A percentile compares a stretch with the other conserved stretches of the same genome.
These are phyloP conservation scores for Casuarina cunninghamiana DNA, from an alignment of 306 rosid species.

Conservation along the genomic window DNA sequence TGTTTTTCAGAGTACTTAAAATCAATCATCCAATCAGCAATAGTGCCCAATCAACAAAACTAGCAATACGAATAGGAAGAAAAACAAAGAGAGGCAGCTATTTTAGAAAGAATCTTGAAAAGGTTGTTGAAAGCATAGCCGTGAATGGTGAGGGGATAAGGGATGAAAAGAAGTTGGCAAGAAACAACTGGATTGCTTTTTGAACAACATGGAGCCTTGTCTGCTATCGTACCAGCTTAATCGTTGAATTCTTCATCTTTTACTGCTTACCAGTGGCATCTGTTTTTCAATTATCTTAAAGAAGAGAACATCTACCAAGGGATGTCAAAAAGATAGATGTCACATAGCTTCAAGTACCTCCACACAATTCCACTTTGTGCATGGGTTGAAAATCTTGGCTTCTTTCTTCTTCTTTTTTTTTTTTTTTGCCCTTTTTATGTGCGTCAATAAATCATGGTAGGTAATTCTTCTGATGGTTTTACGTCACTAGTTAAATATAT, in stretches of 20 bases:
- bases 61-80: constrained; percentile 25
- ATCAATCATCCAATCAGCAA: constrained; percentile 22
- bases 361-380: constrained; percentile 23
- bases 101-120: constrained; percentile 33
- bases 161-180: constrained; percentile 16
- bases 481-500: no score
- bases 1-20: neutral
- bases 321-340: constrained; percentile 24
- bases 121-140: constrained; percentile 21
- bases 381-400: neutral
- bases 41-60: constrained; percentile 34
- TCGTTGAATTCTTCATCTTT: neutral
- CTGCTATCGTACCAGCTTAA: neutral
- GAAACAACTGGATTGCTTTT: neutral
- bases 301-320: constrained; percentile 24
- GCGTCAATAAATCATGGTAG: neutral
- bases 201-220: constrained; percentile 1
- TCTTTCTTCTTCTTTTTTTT: neutral
- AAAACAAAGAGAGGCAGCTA: constrained; percentile 26
- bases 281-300: neutral
- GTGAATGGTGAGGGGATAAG: constrained; percentile 13
- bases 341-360: constrained; percentile 25
- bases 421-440: no score
- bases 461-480: no score
- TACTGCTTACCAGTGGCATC: neutral